Evolutionary conservation across 495 filamentous ascomycete genomes (phyloP), one percentile per base, ranked within the genome.

Genomic region (Hypoxylon rickii): DNA sequence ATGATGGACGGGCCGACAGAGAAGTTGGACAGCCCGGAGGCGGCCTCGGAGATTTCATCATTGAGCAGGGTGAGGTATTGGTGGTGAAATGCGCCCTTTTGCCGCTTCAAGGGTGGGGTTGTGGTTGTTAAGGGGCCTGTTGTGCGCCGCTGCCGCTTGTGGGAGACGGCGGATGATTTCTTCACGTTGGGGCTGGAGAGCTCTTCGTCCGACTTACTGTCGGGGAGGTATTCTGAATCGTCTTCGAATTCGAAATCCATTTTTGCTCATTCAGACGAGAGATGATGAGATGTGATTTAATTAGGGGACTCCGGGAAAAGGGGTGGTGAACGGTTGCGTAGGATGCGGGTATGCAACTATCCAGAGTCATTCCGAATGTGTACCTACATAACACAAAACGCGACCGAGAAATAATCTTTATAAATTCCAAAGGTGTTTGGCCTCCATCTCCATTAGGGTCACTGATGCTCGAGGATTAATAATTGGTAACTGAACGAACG

Each of bases 11-110:
- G 11, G 7, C 17, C 13, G 13, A 32, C 6, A 3, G 32, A 3
- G n/a, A 7, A 5, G 32, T 34, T n/a, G 5, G 32, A 34, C 6
- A 70, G 55, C 7, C 65, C 61, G 3, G 63, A 44, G 0, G 74
- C 62, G 29, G 71, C 70, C 20, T 81, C 76, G 0, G 64, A 26
- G 39, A 86, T 78, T 19, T 79, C 79, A 7, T 77, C 68, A 55
- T 85, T 85, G 0, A 91, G 70, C 0, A 91, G 65, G n/a, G 67
- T 55, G 12, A 82, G 70, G 62, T 92, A 92, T 10, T 73, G 65
- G 7, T 61, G 57, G 64, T 77, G 82, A 60, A 85, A 76, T 2
- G 50, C 58, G n/a, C 65, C 56, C 32, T 55, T 72, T 49, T 39
- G 32, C 26, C 73, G 61, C 57, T 74, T 76, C 43, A 63, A 42